Evolutionary conservation across 176 grass and related monocot species (phyloP), one percentile per base, ranked within the genome.

Genomic region (Otatea glauca): DNA sequence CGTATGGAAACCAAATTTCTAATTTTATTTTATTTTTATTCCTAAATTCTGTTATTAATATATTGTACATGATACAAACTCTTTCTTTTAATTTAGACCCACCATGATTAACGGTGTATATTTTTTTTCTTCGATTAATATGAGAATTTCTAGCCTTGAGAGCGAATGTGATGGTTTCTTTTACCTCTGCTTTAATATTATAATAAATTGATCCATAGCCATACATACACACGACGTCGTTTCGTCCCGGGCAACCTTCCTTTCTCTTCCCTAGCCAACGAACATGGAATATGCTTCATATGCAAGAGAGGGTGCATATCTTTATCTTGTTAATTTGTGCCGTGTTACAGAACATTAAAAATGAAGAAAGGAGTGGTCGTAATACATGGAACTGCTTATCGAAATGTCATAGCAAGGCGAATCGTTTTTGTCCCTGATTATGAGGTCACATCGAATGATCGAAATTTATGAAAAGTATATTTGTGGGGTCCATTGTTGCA

Each of bases 211-310:
- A 74, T 53, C 14, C 8, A 29, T 17, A 18, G 71, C 25, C 71
- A 35, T 51, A 34, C 47, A 53, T 34, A 16, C 16, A 74, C 48
- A 54, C 43, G 43, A 18, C 32, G 15, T 21, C 32, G 15, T 21
- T 53, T 54, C 29, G 48, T 74, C 47, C 15, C 13, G 48, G 55
- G 4, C 70, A 17, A 54, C 48, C 4, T 34, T 18, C 7, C 1
- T 41, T 45, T 66, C 62, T 76, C 43, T 7, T 67, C 20, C 66
- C 6, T 72, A 6, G 50, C 50, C 48, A 77, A 45, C 15, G 64
- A 54, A 66, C 45, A 54, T 49, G 14, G 45, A 66, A 84, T 66
- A 84, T 84, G 32, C 70, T 65, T 83, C 58, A 75, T 59, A 65
- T 75, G 39, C 23, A 65, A 62, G 81, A 76, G 38, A 60, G 70